Evolutionary conservation across 495 filamentous ascomycete species (phyloP), one percentile per base, ranked within the genome.

Genomic region (Tuber aestivum): DNA sequence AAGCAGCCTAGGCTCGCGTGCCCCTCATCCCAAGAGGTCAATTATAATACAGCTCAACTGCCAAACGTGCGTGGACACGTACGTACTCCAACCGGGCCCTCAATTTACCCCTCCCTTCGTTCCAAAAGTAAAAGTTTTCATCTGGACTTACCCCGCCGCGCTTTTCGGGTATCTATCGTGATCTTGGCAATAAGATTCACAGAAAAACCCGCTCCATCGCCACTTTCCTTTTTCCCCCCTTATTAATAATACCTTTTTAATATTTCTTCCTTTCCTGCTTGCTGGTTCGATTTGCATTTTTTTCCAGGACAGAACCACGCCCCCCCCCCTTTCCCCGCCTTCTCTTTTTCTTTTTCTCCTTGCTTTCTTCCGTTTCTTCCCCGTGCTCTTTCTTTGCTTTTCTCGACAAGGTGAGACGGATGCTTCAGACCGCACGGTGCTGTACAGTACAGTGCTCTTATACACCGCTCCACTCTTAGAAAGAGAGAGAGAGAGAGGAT

Each of bases 21-120:
- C 56, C 56, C 48, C 56, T 61, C 56, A 32, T 61, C 56, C 56
- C 56, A 61, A 61, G n/a, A 61, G 50, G n/a, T 61, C 50, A 32
- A 61, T 61, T 61, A 61, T 61, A 14, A 32, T 32, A 61, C n/a
- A 61, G 50, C 50, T 27, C n/a, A 61, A 32, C n/a, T 61, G n/a
- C 56, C 56, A 61, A 32, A 61, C 56, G 56, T 10, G 56, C 56
- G 9, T 2, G 27, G 56, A 61, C 56, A 61, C 56, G 56, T 61
- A 61, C 56, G 56, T 61, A 61, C 56, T 16, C 27, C 56, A 61
- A 61, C n/a, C 16, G 56, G 56, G 16, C 56, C 56, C 56, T 61
- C 23, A 16, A 32, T 16, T 32, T 61, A 61, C 56, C 56, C 56
- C 50, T 61, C 50, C n/a, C 50, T 16, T 32, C 50, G 23, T 0